phyloP scores from a whole-genome alignment of 1,139 yeast genomes.

The Eremothecium cymbalariae region DNA sequence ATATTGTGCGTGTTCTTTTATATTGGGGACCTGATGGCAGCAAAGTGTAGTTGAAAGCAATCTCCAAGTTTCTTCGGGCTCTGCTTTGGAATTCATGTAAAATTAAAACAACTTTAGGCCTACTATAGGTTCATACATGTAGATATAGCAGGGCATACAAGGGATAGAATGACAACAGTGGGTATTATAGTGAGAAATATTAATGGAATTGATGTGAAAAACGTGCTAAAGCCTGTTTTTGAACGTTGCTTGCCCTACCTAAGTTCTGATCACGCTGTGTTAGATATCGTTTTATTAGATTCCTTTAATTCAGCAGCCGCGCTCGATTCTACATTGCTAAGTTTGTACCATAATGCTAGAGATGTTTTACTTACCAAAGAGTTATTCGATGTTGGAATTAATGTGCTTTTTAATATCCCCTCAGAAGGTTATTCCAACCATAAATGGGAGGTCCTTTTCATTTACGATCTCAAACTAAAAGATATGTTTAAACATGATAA shows the following conservation, averaged over 20 bases:
- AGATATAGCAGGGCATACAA: no score
- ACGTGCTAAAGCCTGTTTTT: slow-evolving; percentile 2
- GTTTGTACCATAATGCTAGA: slow-evolving; percentile 23
- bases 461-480: background rate
- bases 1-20: no score
- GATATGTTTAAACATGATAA: background rate
- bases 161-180: slow-evolving; percentile 26
- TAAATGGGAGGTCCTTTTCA: slow-evolving; percentile 8
- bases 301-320: slow-evolving; percentile 17
- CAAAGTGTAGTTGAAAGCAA: no score
- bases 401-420: slow-evolving; percentile 18
- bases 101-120: no score
- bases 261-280: slow-evolving; percentile 2
- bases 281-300: slow-evolving; percentile 21
- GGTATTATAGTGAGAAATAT: slow-evolving; percentile 33
- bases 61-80: no score
- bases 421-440: background rate
- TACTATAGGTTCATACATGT: no score
- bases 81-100: no score
- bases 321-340: slow-evolving; percentile 26
- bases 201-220: slow-evolving; percentile 16
- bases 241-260: slow-evolving; percentile 6
- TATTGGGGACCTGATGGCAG: no score
- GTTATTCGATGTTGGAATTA: slow-evolving; percentile 18
- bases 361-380: slow-evolving; percentile 18